Evolutionary conservation across 306 rosid genomes (phyloP).

Genomic region (Trichosanthes cucumerina): DNA sequence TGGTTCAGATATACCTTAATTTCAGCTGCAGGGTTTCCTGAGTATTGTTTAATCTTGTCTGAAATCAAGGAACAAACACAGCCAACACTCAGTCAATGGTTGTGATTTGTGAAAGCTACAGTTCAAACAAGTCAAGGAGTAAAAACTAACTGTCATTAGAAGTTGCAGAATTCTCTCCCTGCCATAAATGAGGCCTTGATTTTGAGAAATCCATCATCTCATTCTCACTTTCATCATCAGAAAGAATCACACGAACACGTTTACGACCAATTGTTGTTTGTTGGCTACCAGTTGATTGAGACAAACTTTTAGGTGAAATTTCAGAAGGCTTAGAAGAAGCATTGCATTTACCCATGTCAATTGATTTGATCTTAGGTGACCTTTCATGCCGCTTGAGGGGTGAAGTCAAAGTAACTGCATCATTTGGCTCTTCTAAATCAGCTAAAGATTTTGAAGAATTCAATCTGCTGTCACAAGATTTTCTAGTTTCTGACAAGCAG

Average conservation of each 20-base stretch:
- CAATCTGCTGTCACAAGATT: slow-evolving; percentile 22
- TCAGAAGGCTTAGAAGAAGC: slow-evolving; percentile 19
- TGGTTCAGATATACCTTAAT: slow-evolving; percentile 40
- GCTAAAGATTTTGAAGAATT: slow-evolving; percentile 22
- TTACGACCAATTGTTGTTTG: slow-evolving; percentile 39
- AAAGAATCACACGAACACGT: slow-evolving; percentile 49
- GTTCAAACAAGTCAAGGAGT: slow-evolving; percentile 16
- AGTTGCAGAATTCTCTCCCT: slow-evolving; percentile 33
- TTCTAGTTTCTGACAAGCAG: slow-evolving; percentile 28
- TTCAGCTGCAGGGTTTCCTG: slow-evolving; percentile 22
- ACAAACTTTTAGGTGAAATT: slow-evolving; percentile 31
- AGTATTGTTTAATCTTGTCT: slow-evolving; percentile 30
- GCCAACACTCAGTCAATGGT: slow-evolving; percentile 13
- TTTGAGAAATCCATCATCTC: slow-evolving; percentile 33
- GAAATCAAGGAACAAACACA: slow-evolving; percentile 30
- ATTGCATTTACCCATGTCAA: slow-evolving; percentile 20
- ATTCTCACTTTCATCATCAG: slow-evolving; percentile 59
- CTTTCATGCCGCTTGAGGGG: slow-evolving; percentile 28
- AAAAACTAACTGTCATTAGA: slow-evolving; percentile 46
- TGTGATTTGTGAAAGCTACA: slow-evolving; percentile 6
- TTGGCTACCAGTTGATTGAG: slow-evolving; percentile 28
- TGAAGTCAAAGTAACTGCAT: slow-evolving; percentile 45
- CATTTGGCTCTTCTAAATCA: slow-evolving; percentile 33
- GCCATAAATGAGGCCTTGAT: slow-evolving; percentile 21
- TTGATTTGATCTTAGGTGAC: slow-evolving; percentile 31